These are phyloP conservation scores for Eimeria zaria DNA, from an alignment of 169 alveolate species.

Conservation along the genomic window DNA sequence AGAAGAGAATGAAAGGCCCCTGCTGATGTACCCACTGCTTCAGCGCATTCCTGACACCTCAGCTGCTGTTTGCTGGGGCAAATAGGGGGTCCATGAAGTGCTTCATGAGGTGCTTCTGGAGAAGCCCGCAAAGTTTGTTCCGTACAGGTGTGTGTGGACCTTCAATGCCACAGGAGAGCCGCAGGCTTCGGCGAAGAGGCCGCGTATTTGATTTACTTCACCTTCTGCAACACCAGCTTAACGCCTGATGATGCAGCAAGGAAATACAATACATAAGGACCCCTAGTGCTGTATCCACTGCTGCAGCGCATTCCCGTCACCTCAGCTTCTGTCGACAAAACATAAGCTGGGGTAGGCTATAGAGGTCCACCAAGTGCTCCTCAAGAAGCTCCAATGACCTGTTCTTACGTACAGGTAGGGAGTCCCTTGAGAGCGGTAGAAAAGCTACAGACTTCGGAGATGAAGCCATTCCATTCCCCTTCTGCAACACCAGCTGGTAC, in stretches of 20 bases:
- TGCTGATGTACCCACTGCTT: conserved; percentile 40
- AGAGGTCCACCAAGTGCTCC: background rate
- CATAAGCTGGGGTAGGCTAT: background rate
- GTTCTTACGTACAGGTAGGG: background rate
- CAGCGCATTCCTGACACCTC: conserved; percentile 23
- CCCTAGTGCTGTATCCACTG: conserved; percentile 22
- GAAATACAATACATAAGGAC: background rate
- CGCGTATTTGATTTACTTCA: background rate
- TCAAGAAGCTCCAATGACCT: background rate
- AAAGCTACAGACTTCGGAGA: background rate
- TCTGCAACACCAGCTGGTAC: background rate
- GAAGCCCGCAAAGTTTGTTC: conserved; percentile 7
- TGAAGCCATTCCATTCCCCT: background rate
- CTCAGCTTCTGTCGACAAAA: background rate
- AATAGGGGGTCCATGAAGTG: background rate
- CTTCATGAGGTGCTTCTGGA: background rate
- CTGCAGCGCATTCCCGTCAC: conserved; percentile 31
- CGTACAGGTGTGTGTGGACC: background rate
- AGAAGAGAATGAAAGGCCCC: conserved; percentile 48
- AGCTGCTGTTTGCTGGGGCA: conserved; percentile 34
- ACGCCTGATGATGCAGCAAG: background rate
- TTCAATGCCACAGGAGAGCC: background rate
- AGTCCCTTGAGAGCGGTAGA: background rate
- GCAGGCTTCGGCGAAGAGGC: background rate
- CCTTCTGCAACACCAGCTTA: background rate